Base-by-base conservation (phyloP, 768 basidiomycete genomes). In the Boletus fagicola region DNA sequence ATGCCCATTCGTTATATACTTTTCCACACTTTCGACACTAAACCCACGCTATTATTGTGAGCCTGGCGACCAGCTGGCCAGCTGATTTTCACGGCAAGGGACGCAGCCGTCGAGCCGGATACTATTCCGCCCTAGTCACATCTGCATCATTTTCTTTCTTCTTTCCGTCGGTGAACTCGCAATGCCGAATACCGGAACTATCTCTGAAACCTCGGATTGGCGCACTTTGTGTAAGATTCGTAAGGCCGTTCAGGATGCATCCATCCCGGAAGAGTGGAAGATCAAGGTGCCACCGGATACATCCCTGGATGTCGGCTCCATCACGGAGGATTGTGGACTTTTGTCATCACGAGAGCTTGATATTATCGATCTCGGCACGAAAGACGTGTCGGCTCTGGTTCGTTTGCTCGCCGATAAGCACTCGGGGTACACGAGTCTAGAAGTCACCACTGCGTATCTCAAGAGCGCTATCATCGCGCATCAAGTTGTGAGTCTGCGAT, bases 391-490 rank as follows among this genome's bases (percentile, higher is more conserved):
- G 38, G 56, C 60, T 15, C 58, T 69, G 51, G 66, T 58, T 20
- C 54, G 50, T 47, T 35, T 63, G 53, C 68, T 69, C n/a, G 55
- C 59, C 15, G 57, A 68, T 49, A 62, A 43, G 45, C 26, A 53
- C 15, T 60, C 62, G 22, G 65, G 60, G 40, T 69, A 65, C 53
- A 65, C 68, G 30, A 69, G 64, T 46, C 5, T 68, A 6, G 68
- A 68, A 26, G 68, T 68, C 38, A 70, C 68, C 18, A 65, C 62
- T 1, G 68, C 68, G 1, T 69, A 69, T 44, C 65, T 68, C 56
- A 69, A 68, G 62, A 70, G 68, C 20, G 66, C 68, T 13, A 46
- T 70, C 49, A 24, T 70, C 16, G 66, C 68, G 13, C 68, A 70
- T 47, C 68, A 68, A 31, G 47, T 59, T 1, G 68, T 69, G 46